Evolutionary conservation across 805 yeast species (phyloP), one percentile per base, ranked within the genome.

Genomic region (Candida berthetii): DNA sequence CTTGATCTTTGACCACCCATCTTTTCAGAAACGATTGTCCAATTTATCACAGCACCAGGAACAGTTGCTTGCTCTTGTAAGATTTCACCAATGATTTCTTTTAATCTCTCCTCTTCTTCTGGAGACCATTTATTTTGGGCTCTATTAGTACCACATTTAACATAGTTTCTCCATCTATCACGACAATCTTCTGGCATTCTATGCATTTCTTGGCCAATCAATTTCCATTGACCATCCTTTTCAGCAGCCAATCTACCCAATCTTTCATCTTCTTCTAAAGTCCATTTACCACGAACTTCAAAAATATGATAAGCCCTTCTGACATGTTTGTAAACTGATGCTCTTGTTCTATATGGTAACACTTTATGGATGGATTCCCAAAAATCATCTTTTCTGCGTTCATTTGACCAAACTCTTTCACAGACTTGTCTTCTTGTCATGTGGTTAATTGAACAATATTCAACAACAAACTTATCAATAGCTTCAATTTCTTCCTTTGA

Each of bases 141-240:
- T 48, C 97, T 71, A 41, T 76, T 76, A 15, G 69, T 70, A 19
- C 97, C 97, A 66, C 97, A 91, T 61, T 90, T 90, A 47, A 90
- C 85, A 58, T 90, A 91, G 59, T 91, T 91, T 61, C 98, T 73
- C 96, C 96, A 91, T 52, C 98, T 72, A 60, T 91, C 98, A 52
- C 98, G 74, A 61, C 97, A 90, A 64, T 91, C 98, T 57, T 91
- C 98, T 0, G 98, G 97, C 98, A 91, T 91, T 54, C 98, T 71
- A 13, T 85, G 87, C 77, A 91, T 69, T 7, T 69, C 66, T 40
- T 73, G 73, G 7, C 97, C 97, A 45, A 91, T 85, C 33, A 71
- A 69, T 50, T 87, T 87, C 98, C 98, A 91, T 55, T 85, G 88
- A 15, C 93, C 88, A 44, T 81, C 87, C 50, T 78, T 75, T 20